phyloP scores from a whole-genome alignment of 2,329 filamentous ascomycete species.

The Cordyceps tenuipes region DNA sequence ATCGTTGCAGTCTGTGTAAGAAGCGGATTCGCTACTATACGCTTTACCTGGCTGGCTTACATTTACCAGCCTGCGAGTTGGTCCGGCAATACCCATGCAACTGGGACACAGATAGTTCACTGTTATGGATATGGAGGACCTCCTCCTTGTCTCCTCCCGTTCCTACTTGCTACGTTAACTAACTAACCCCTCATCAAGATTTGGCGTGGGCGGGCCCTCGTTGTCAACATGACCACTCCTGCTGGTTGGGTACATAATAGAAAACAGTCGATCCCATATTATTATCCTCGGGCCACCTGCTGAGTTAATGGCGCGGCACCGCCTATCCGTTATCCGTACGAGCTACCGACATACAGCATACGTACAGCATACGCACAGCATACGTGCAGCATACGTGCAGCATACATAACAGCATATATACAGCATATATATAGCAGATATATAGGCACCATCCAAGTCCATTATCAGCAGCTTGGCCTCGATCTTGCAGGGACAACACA shows the following conservation, averaged over 20 bases:
- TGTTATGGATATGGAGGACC: neutral
- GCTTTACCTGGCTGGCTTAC: neutral
- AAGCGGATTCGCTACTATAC: neutral
- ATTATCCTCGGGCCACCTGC: neutral
- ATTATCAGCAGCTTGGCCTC: slow-evolving; percentile 1
- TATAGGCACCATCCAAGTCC: neutral
- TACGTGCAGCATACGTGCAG: no score
- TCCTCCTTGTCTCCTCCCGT: neutral
- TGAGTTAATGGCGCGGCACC: slow-evolving; percentile 9
- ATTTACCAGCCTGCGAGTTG: slow-evolving; percentile 12
- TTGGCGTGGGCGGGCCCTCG: slow-evolving; percentile 2
- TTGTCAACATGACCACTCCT: neutral
- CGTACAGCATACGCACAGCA: no score
- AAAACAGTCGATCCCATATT: neutral
- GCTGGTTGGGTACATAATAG: neutral
- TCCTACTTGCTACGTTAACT: neutral
- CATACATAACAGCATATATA: no score
- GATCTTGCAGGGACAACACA: slow-evolving; percentile 9
- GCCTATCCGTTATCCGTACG: neutral
- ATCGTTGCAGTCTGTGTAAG: neutral
- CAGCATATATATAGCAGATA: no score
- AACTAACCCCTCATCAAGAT: slow-evolving; percentile 9
- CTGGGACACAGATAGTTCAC: neutral
- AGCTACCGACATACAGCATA: neutral
- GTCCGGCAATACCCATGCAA: slow-evolving; percentile 6